Evolutionary conservation across 345 rosid species (phyloP).

Genomic region (Camelina neglecta): DNA sequence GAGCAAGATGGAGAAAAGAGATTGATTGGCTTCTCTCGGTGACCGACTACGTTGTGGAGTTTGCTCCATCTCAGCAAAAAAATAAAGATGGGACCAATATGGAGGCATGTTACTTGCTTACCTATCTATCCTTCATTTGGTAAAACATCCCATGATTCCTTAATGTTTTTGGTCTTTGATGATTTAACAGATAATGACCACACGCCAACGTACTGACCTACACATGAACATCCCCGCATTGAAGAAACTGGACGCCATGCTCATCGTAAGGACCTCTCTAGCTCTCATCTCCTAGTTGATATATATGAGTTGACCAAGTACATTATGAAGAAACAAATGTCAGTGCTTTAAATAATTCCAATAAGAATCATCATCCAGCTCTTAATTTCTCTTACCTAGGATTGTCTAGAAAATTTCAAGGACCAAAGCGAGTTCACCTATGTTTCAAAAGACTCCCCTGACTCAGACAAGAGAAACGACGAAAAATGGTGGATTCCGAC

Average conservation of each 20-base stretch:
- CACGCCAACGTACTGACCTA: slow-evolving; percentile 75
- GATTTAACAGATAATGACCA: slow-evolving; percentile 66
- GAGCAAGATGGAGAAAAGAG: slow-evolving; percentile 70
- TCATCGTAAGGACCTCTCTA: slow-evolving; percentile 58
- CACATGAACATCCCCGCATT: slow-evolving; percentile 87
- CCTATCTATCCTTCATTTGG: not conserved
- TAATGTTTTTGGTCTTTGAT: not conserved
- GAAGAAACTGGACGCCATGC: slow-evolving; percentile 88
- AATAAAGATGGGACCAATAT: slow-evolving; percentile 57
- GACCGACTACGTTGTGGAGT: slow-evolving; percentile 66
- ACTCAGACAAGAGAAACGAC: slow-evolving; percentile 68
- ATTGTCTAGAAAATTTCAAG: slow-evolving; percentile 79
- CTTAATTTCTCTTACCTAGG: slow-evolving; percentile 50
- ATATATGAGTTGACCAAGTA: no score
- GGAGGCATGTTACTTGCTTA: slow-evolving; percentile 52
- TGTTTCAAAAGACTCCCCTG: slow-evolving; percentile 70
- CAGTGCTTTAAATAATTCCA: not conserved
- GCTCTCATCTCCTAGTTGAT: no score
- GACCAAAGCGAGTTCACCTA: slow-evolving; percentile 80
- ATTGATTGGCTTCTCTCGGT: slow-evolving; percentile 74
- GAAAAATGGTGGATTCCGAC: slow-evolving; percentile 98
- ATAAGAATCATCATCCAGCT: not conserved
- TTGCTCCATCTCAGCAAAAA: slow-evolving; percentile 68
- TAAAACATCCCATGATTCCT: not conserved
- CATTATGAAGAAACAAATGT: not conserved